phyloP scores from a whole-genome alignment of 2,329 filamentous ascomycete species.

The Fusarium pilosicola region DNA sequence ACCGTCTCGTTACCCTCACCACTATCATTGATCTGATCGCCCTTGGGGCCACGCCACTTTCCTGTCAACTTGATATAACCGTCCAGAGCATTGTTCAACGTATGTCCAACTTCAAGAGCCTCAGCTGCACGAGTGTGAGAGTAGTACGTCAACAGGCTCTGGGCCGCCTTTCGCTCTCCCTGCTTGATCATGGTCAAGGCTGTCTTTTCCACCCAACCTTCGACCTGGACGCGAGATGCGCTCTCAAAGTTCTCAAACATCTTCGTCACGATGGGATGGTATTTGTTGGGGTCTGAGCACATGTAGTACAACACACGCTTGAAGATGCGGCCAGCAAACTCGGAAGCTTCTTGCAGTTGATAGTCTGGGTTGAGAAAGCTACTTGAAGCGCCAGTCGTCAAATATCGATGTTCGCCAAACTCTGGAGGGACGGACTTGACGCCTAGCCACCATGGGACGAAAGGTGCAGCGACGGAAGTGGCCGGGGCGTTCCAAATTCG shows the following conservation, averaged over 20 bases:
- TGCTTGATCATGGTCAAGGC: slow-evolving; percentile 27
- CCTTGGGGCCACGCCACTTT: slow-evolving; percentile 30
- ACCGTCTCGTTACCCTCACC: slow-evolving; percentile 39
- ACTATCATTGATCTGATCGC: slow-evolving; percentile 38
- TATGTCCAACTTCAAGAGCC: slow-evolving; percentile 31
- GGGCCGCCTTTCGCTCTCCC: slow-evolving; percentile 26
- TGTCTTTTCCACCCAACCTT: slow-evolving; percentile 36
- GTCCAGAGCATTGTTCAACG: slow-evolving; percentile 33
- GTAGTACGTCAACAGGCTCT: slow-evolving; percentile 35
- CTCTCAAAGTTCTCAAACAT: slow-evolving; percentile 26
- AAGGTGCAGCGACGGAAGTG: slow-evolving; percentile 30
- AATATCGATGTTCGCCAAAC: slow-evolving; percentile 35
- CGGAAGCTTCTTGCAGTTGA: slow-evolving; percentile 35
- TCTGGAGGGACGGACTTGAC: slow-evolving; percentile 35
- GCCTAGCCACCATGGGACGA: slow-evolving; percentile 39
- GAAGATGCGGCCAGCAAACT: slow-evolving; percentile 37
- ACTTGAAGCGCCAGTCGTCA: slow-evolving; percentile 37
- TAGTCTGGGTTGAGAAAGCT: slow-evolving; percentile 42
- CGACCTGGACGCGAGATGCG: slow-evolving; percentile 24
- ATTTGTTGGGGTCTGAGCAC: slow-evolving; percentile 34
- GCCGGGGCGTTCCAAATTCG: slow-evolving; percentile 39
- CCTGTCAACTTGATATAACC: slow-evolving; percentile 38
- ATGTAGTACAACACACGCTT: slow-evolving; percentile 39
- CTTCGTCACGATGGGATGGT: slow-evolving; percentile 29
- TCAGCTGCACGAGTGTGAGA: slow-evolving; percentile 34